Evolutionary conservation across 1,139 yeast genomes (phyloP).

Genomic region (Entelexis sorbosivorans): DNA sequence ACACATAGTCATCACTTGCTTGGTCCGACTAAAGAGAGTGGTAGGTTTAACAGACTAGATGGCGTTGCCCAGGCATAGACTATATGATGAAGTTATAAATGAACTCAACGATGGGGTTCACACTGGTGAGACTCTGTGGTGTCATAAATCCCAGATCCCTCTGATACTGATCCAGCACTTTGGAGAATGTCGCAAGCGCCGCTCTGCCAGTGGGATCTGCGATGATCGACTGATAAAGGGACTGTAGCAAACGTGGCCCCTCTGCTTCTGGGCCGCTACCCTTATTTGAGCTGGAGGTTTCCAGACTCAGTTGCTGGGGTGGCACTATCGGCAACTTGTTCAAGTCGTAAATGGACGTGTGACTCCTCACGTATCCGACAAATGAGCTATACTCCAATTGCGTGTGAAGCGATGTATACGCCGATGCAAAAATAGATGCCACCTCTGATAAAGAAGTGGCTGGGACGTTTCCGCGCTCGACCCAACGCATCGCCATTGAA

Average conservation of each 20-base stretch:
- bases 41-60: too few relatives aligned
- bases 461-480: background rate
- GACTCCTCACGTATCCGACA: background rate
- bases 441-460: background rate
- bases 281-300: too few relatives aligned
- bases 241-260: background rate
- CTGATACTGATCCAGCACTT: background rate
- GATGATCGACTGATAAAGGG: background rate
- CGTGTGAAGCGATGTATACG: constrained; percentile 11
- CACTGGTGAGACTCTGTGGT: background rate
- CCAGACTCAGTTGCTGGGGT: too few relatives aligned
- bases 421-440: constrained; percentile 6
- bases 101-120: background rate
- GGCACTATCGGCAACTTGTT: too few relatives aligned
- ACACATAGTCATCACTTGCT: too few relatives aligned
- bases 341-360: constrained; percentile 3
- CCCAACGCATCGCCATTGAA: constrained; percentile 1
- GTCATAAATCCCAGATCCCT: background rate
- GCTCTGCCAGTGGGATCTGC: constrained; percentile 1
- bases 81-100: background rate
- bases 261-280: background rate
- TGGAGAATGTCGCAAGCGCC: constrained; percentile 4
- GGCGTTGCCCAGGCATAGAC: too few relatives aligned
- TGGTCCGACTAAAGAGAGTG: too few relatives aligned
- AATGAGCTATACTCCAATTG: background rate